These are phyloP conservation scores for Eucalyptus polybractea DNA, from an alignment of 345 rosid species.

Conservation along the genomic window DNA sequence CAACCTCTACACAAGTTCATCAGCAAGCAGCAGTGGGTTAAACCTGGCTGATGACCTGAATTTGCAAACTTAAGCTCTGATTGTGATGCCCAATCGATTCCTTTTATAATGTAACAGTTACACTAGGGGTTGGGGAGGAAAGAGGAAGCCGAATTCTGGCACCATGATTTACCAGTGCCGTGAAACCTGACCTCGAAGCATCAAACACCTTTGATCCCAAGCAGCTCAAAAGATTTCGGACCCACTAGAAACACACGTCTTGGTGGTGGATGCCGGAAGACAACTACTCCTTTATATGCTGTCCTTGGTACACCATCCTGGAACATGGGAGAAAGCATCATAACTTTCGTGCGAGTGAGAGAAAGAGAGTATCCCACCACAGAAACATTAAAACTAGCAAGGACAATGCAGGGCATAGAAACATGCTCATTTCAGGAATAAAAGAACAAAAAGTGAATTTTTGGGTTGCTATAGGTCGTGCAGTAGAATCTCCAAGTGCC, in stretches of 20 bases:
- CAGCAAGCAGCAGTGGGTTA: background rate
- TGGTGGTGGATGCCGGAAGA: slow-evolving; percentile 53
- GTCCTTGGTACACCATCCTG: slow-evolving; percentile 97
- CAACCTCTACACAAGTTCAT: background rate
- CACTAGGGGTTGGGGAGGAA: background rate
- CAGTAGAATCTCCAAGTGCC: background rate
- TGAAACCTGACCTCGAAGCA: background rate
- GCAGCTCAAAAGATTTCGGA: slow-evolving; percentile 47
- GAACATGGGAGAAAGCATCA: background rate
- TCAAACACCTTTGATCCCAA: slow-evolving; percentile 47
- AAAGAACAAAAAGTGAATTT: background rate
- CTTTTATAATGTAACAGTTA: background rate
- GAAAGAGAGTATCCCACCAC: background rate
- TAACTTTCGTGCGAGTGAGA: background rate
- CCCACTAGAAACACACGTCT: slow-evolving; percentile 68
- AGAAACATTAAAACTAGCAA: background rate
- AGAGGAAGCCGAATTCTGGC: background rate
- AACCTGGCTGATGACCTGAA: background rate
- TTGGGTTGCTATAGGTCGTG: background rate
- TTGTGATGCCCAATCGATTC: background rate
- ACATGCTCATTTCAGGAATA: background rate
- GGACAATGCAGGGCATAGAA: background rate
- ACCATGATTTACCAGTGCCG: background rate
- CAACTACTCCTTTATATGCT: slow-evolving; percentile 87
- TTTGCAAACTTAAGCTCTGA: background rate